A percentile compares a stretch with the other conserved stretches of the same genome.
phyloP scores from a whole-genome alignment of 768 basidiomycete genomes.

The Dacryopinax spathularia region DNA sequence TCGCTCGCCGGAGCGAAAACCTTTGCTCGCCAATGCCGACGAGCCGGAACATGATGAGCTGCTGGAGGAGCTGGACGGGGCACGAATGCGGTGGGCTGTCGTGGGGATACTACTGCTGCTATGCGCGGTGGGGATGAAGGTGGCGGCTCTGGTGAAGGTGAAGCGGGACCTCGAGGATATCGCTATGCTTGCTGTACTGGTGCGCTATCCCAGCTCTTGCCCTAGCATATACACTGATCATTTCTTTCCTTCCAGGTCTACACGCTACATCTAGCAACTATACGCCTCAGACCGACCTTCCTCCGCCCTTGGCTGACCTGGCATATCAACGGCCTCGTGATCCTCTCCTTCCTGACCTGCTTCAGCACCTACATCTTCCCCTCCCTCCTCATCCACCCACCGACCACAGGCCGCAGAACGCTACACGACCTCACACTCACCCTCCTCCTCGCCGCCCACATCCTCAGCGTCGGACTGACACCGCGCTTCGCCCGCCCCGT shows the following conservation, averaged over 20 bases:
- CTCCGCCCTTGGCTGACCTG: neutral
- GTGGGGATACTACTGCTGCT: neutral
- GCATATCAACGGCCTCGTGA: neutral
- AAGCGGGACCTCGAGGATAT: neutral
- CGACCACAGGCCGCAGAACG: neutral
- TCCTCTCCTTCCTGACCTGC: neutral
- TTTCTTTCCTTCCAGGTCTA: neutral
- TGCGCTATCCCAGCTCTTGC: neutral
- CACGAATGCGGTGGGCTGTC: neutral
- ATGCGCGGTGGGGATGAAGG: neutral
- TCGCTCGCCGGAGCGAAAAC: neutral
- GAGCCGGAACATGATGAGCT: neutral
- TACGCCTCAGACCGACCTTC: neutral
- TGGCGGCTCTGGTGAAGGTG: neutral
- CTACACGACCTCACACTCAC: neutral
- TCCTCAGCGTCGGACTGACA: neutral
- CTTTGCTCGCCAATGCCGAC: neutral
- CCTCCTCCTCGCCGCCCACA: neutral
- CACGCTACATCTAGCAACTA: neutral
- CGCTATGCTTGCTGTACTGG: neutral
- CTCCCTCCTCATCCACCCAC: neutral
- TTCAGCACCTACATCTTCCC: neutral
- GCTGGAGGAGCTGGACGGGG: neutral
- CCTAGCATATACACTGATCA: neutral
- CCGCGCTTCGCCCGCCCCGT: neutral